These are phyloP conservation scores for Calvatia gigantea DNA, from an alignment of 768 basidiomycete species.

Conservation along the genomic window DNA sequence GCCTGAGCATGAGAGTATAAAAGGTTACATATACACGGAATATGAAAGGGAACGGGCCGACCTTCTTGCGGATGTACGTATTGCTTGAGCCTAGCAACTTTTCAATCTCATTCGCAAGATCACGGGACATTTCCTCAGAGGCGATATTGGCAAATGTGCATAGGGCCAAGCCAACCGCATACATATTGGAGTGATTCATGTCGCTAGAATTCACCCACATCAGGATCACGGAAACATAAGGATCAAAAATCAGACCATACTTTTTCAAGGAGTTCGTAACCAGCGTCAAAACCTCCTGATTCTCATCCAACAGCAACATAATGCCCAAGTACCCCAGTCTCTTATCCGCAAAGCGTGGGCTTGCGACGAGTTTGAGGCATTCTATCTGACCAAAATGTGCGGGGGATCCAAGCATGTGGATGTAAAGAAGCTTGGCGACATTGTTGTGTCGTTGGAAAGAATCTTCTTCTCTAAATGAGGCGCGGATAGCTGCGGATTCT, in stretches of 20 bases:
- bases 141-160: conserved; percentile 99
- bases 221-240: conserved; percentile 11
- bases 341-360: conserved; percentile 95
- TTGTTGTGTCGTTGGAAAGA: conserved; percentile 94
- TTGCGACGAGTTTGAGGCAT: conserved; percentile 91
- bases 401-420: conserved; percentile 97
- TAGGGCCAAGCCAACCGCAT: conserved; percentile 93
- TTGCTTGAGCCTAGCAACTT: conserved; percentile 96
- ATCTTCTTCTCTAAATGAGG: conserved; percentile 97
- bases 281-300: conserved; percentile 93
- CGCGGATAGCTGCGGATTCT: conserved; percentile 95
- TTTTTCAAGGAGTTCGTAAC: conserved; percentile 99
- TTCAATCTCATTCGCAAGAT: conserved; percentile 96
- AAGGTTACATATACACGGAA: conserved; percentile 5
- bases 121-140: conserved; percentile 99
- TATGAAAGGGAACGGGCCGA: conserved; percentile 28
- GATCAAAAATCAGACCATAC: conserved; percentile 42
- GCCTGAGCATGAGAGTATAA: conserved; percentile 50
- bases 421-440: conserved; percentile 96
- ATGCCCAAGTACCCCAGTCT: conserved; percentile 95
- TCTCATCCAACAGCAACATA: conserved; percentile 96
- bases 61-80: conserved; percentile 99
- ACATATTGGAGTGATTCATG: conserved; percentile 99
- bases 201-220: conserved; percentile 54
- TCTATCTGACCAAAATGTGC: conserved; percentile 99